Evolutionary conservation across 2,329 filamentous ascomycete species (phyloP), one percentile per base, ranked within the genome.

Genomic region (Ophiocordyceps robertsii): DNA sequence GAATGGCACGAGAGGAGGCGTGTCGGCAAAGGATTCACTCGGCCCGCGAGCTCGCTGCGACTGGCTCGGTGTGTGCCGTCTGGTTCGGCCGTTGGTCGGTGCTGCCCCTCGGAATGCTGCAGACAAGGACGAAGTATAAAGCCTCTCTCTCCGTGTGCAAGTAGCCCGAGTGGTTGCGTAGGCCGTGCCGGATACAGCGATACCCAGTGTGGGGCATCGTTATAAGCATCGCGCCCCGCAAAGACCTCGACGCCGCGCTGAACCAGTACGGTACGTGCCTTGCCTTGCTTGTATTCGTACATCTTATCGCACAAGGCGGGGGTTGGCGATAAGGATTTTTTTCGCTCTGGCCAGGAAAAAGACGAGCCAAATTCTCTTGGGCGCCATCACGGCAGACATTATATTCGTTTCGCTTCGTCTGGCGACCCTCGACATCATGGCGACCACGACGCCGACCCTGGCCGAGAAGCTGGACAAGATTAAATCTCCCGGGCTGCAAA

Each of bases 381-480:
- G 39, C 31, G 9, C 19, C 39, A 43, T 29, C 36, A 29, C 21
- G 29, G 13, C 16, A 29, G n/a, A 24, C 14, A 16, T 16, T 16
- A 14, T 14, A 36, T 19, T 16, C 4, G 6, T 10, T 10, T 29
- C 13, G 17, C 16, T 21, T 31, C 7, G 19, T 10, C 31, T 29
- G 8, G 7, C 10, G 16, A 38, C 6, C 13, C 19, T 27, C 51
- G 49, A 54, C 54, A 49, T 46, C 48, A 54, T 55, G 48, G 51
- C 49, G 46, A 51, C 53, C 72, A 63, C 66, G 54, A 65, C 66
- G 50, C 58, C 66, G 53, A 67, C 70, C 50, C 57, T 96, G 57
- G 80, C 84, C 62, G 90, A 95, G 71, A 93, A 88, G 72, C 78
- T 98, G 61, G 85, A 90, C 69, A 95, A 93, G 76, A 95, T 96